Conservation (phyloP, 2,329 filamentous ascomycete species). For the Salinomyces thailandicus region DNA sequence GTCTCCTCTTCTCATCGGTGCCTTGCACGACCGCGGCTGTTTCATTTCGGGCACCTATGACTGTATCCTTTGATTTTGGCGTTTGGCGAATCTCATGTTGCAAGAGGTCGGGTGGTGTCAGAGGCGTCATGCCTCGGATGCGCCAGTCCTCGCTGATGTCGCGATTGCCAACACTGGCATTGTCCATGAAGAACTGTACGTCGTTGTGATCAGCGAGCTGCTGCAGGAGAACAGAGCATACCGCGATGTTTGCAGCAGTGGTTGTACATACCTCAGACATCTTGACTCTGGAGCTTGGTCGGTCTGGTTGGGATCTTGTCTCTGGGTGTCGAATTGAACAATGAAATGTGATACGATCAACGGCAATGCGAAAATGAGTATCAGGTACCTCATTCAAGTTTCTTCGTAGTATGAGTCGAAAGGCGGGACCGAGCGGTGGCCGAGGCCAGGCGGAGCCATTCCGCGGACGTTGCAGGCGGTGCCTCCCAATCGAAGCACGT, state of each 20-base stretch:
- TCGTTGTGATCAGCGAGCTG: background rate
- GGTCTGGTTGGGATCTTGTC: no score
- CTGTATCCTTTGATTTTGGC: slow-evolving; percentile 42
- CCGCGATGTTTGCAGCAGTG: no score
- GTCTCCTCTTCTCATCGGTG: slow-evolving; percentile 44
- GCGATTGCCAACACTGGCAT: slow-evolving; percentile 40
- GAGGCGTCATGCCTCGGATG: slow-evolving; percentile 52
- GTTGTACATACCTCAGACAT: slow-evolving; percentile 1
- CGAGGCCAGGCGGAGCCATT: background rate
- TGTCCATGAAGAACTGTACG: slow-evolving; percentile 40
- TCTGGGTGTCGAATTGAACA: no score
- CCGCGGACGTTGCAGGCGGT: no score
- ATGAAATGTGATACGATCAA: no score
- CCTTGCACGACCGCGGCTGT: slow-evolving; percentile 52
- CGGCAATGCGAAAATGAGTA: no score
- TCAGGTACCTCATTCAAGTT: no score
- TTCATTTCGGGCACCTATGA: slow-evolving; percentile 50
- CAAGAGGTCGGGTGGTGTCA: slow-evolving; percentile 87
- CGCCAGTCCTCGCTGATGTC: slow-evolving; percentile 42
- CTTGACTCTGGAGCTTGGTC: no score
- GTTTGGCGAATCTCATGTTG: slow-evolving; percentile 75
- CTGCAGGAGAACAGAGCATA: no score
- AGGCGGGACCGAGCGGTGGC: background rate
- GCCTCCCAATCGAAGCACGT: no score
- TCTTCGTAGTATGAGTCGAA: background rate